Base-by-base conservation (phyloP, 1,139 yeast genomes). In the Lizanozyma gosingica region DNA sequence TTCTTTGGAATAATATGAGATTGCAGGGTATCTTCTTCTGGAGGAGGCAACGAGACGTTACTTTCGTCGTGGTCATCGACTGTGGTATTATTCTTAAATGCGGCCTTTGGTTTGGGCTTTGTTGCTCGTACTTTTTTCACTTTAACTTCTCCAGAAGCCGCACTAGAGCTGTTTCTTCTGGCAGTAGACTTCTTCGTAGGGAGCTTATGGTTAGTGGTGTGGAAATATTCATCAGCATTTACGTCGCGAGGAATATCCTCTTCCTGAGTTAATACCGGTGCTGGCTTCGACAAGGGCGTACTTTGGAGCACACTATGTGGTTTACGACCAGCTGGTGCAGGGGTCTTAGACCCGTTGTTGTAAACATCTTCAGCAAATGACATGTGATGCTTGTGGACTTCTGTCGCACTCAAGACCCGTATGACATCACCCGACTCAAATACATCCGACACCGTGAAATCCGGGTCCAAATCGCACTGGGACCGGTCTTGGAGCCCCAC, bases 391-490 rank as follows among this genome's bases (percentile, higher is more conserved):
- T 22, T 22, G 11, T 22, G 11, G 29, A 22, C 29, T 22, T 22
- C 29, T 6, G 6, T 22, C 11, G 29, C 29, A 22, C 29, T 6
- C 11, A 22, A 6, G 9, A 22, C 29, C 11, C 11, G 29, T 22
- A 22, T 22, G 11, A 22, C 29, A 22, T 22, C 29, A 6, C 29
- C 29, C 9, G 29, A 22, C 29, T 62, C 68, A 51, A 84, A 81
- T 4, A 83, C 79, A 48, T 82, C 86, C 6, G 71, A 71, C 0
- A 79, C 80, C 3, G 58, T 46, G 49, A 78, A 84, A 43, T 83
- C 94, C 0, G 88, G 87, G 56, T 84, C 94, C 47, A 85, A 61
- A 55, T 85, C 94, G 51, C 88, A 83, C 45, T 70, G 69, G 44
- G 76, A 73, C 27, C 60, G 57, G 54, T 84, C 90, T 53, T 83